Evolutionary conservation across 2,329 filamentous ascomycete genomes (phyloP).

Genomic region (Colletotrichum lini): DNA sequence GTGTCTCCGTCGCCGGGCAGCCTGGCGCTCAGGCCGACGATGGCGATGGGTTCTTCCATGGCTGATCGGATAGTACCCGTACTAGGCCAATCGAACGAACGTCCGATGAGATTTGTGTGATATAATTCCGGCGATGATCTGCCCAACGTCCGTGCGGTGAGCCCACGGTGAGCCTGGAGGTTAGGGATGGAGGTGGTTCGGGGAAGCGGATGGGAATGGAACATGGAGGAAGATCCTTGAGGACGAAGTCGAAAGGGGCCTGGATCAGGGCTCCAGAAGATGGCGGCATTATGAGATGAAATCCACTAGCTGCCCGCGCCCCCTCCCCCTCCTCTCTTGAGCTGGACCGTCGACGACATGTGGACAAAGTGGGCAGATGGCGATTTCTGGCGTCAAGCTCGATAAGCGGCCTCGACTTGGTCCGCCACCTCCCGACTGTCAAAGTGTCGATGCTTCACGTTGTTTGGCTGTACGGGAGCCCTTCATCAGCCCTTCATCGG

Average conservation of each 20-base stretch:
- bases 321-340: too few species aligned
- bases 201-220: neutral
- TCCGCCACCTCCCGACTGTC: neutral
- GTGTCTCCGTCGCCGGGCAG: slow-evolving; percentile 59
- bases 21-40: slow-evolving; percentile 63
- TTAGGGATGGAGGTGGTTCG: slow-evolving; percentile 1
- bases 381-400: neutral
- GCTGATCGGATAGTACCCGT: neutral
- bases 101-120: too few species aligned
- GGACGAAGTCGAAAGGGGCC: neutral
- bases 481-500: too few species aligned
- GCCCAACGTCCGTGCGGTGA: slow-evolving; percentile 30
- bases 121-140: neutral
- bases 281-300: slow-evolving; percentile 22
- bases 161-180: neutral
- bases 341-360: neutral
- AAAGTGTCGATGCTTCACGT: neutral
- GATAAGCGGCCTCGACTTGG: neutral
- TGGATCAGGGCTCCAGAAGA: slow-evolving; percentile 30
- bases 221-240: slow-evolving; percentile 14
- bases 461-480: too few species aligned
- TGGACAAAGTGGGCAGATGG: neutral
- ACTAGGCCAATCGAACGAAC: too few species aligned
- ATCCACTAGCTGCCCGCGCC: neutral
- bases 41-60: slow-evolving; percentile 58